Percentiles rank a stretch among this genome's conserved stretches.
Conservation (phyloP, 257 asterid genomes). For the Gentiana macrophylla region DNA sequence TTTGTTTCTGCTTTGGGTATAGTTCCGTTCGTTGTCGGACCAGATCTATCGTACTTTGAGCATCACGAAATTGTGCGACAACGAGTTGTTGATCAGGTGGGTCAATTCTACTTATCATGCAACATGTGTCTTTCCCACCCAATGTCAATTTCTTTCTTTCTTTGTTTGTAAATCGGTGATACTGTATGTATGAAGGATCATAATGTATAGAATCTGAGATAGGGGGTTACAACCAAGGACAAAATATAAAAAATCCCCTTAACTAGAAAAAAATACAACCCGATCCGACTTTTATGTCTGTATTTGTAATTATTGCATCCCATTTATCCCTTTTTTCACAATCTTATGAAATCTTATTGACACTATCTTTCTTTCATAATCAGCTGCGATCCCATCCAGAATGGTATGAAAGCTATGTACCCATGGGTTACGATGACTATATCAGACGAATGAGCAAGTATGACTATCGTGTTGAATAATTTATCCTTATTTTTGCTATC, state of each 20-base stretch:
- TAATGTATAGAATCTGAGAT: too few species aligned
- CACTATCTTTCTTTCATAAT: slow-evolving; percentile 12
- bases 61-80: slow-evolving; percentile 76
- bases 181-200: too few species aligned
- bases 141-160: too few species aligned
- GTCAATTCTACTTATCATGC: not conserved
- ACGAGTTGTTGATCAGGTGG: slow-evolving; percentile 64
- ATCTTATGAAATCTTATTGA: too few species aligned
- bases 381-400: slow-evolving; percentile 63
- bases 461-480: slow-evolving; percentile 2
- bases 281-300: too few species aligned
- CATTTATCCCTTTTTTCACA: too few species aligned
- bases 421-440: slow-evolving; percentile 66
- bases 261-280: too few species aligned
- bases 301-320: too few species aligned
- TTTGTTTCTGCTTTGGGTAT: slow-evolving; percentile 12
- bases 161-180: too few species aligned
- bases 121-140: not conserved
- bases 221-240: too few species aligned
- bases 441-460: slow-evolving; percentile 70
- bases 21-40: slow-evolving; percentile 89
- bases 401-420: slow-evolving; percentile 61
- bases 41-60: slow-evolving; percentile 76
- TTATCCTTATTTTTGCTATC: slow-evolving; percentile 5
- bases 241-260: too few species aligned